These are phyloP conservation scores for Talaromyces albobiverticillius DNA, from an alignment of 2,329 filamentous ascomycete genomes.

Conservation along the genomic window DNA sequence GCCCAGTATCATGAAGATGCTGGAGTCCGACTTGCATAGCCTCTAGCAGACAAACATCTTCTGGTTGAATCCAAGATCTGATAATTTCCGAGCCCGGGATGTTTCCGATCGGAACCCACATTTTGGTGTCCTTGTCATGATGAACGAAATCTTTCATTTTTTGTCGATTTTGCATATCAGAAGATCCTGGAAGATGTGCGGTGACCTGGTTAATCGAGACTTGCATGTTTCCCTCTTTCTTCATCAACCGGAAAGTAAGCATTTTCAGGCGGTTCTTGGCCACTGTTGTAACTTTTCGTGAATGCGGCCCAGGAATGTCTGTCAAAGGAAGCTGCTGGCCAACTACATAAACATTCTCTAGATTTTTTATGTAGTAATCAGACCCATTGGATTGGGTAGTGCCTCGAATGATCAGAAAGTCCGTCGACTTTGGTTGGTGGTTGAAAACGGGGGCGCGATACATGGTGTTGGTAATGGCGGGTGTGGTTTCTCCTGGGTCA, in stretches of 20 bases:
- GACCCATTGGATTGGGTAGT: conserved; percentile 75
- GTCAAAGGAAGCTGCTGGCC: conserved; percentile 90
- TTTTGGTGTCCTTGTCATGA: conserved; percentile 83
- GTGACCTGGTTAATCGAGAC: conserved; percentile 82
- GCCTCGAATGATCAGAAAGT: conserved; percentile 83
- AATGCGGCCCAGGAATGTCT: conserved; percentile 90
- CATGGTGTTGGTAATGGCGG: conserved; percentile 92
- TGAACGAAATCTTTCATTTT: conserved; percentile 95
- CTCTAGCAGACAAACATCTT: conserved; percentile 91
- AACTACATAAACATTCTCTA: conserved; percentile 86
- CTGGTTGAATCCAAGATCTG: conserved; percentile 85
- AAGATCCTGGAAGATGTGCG: conserved; percentile 86
- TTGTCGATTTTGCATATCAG: conserved; percentile 91
- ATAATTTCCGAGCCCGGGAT: conserved; percentile 79
- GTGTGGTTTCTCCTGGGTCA: conserved; percentile 83
- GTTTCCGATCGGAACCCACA: conserved; percentile 78
- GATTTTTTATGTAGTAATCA: conserved; percentile 78
- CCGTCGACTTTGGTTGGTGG: conserved; percentile 71
- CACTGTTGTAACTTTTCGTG: conserved; percentile 92
- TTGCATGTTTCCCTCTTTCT: conserved; percentile 66
- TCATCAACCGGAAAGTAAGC: conserved; percentile 85
- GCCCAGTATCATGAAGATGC: conserved; percentile 86
- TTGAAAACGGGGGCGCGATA: conserved; percentile 92
- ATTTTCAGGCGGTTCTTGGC: conserved; percentile 96
- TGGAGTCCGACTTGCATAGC: conserved; percentile 95